Base-by-base conservation (phyloP, 2,329 filamentous ascomycete genomes). In the Graphium sp. region DNA sequence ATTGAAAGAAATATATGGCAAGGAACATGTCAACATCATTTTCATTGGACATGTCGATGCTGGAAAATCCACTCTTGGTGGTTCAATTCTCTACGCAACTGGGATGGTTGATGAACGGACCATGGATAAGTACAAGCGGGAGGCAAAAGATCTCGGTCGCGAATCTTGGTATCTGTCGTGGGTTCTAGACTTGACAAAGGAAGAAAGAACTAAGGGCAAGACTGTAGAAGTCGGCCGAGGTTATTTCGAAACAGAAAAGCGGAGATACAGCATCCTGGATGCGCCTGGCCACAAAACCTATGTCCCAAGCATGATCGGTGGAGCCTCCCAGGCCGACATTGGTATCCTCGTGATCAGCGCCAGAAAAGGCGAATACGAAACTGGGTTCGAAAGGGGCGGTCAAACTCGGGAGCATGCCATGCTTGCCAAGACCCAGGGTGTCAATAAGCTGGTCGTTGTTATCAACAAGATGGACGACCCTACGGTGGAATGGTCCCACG, bases 401-500 rank as follows among this genome's bases (percentile, higher is more conserved):
- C 89, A 98, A 55, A 98, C 89, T 30, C 73, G 89, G 49, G 89
- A 98, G 67, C 87, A 95, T 55, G 89, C 91, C 32, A 83, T 98
- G 63, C 66, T 98, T 48, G 91, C 91, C 41, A 93, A 95, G 60
- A 98, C 91, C 1, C 87, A 93, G 50, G 89, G 89, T 55, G 89
- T 98, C 34, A 92, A 92, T 66, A 94, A 94, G 59, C 67, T 98
- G 32, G 65, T 95, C 25, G 76, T 98, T 18, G 89, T 69, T 30
- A 85, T 94, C 49, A 98, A 98, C 71, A 98, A 98, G 66, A 98
- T 98, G 91, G 89, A 98, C 48, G 89, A 98, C 49, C 63, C 77
- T 8, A 98, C 89, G 3, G 91, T 98, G 29, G 72, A 93, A 46
- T 98, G 91, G 91, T 89, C 80, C 31, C 73, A 94, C 43, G 80